These are phyloP conservation scores for Phoenix dactylifera DNA, from an alignment of 176 grass and related monocot genomes.

Conservation along the genomic window DNA sequence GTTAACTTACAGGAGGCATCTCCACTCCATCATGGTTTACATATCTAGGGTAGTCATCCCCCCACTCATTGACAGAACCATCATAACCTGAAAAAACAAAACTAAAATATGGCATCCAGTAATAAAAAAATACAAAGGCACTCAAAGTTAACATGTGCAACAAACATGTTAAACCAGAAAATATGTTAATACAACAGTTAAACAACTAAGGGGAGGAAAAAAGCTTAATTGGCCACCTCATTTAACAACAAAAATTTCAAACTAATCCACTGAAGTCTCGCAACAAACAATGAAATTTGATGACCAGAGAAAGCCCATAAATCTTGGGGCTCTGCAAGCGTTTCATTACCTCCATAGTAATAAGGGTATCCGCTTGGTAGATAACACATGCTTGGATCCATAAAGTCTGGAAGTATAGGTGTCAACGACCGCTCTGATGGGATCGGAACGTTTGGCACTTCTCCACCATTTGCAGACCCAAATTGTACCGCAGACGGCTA, in stretches of 20 bases:
- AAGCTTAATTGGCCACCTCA: no score
- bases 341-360: slow-evolving; percentile 46
- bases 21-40: slow-evolving; percentile 57
- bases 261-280: no score
- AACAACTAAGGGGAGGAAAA: no score
- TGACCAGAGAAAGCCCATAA: no score
- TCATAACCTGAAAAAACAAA: slow-evolving; percentile 51
- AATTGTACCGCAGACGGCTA: slow-evolving; percentile 40
- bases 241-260: no score
- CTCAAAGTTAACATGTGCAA: background rate
- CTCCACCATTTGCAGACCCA: slow-evolving; percentile 34
- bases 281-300: no score
- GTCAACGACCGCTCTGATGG: slow-evolving; percentile 59
- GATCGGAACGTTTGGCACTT: slow-evolving; percentile 23
- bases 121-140: background rate
- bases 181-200: background rate
- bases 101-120: background rate
- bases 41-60: slow-evolving; percentile 45
- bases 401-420: slow-evolving; percentile 60
- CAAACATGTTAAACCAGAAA: background rate
- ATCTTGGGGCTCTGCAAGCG: no score
- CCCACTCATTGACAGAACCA: slow-evolving; percentile 69
- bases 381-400: slow-evolving; percentile 66
- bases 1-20: slow-evolving; percentile 33
- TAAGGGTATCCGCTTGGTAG: slow-evolving; percentile 55